Base-by-base conservation (phyloP, 495 filamentous ascomycete genomes). In the Podospora bellae-mahoneyi region DNA sequence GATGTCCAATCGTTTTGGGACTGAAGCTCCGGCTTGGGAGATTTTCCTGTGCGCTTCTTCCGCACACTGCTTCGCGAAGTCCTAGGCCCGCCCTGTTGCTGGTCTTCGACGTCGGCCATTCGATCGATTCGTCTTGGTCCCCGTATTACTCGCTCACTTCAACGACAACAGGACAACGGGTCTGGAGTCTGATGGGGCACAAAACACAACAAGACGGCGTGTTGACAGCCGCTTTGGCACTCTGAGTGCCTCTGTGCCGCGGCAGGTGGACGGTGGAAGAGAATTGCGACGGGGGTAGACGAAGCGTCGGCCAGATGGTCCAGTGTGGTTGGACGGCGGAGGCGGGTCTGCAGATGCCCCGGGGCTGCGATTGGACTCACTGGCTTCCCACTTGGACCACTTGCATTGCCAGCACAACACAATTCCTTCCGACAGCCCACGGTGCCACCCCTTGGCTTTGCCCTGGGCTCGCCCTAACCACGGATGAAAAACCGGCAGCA, bases 1-100 rank as follows among this genome's bases (percentile, higher is more conserved):
- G 71, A 68, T 66, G 77, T 69, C 81, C 81, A 83, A 80, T 83
- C 78, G 76, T 74, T 74, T 71, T 73, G 66, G 69, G 65, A 66
- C 64, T 76, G 75, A 62, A 74, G 64, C 69, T 74, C 73, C 62
- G 72, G 23, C 55, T 58, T 58, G 55, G 55, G 55, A 20, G 55
- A 58, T 58, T 69, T 80, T 74, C 70, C 66, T 69, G 73, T 67
- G 65, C 75, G 75, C 74, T 76, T 74, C 73, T 70, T 76, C 62
- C 76, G 27, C 61, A 48, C 10, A 27, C 30, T 63, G 61, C 32
- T 75, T 73, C 77, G 75, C 60, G 77, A 64, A 65, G 72, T 78
- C 60, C 64, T 64, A 62, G 65, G 70, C 76, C 76, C 76, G 73
- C 71, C 74, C 62, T 71, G 68, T 64, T 69, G 69, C 64, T 62